Evolutionary conservation across 2,329 filamentous ascomycete genomes (phyloP).

Genomic region (Arthrobotrys conoides): DNA sequence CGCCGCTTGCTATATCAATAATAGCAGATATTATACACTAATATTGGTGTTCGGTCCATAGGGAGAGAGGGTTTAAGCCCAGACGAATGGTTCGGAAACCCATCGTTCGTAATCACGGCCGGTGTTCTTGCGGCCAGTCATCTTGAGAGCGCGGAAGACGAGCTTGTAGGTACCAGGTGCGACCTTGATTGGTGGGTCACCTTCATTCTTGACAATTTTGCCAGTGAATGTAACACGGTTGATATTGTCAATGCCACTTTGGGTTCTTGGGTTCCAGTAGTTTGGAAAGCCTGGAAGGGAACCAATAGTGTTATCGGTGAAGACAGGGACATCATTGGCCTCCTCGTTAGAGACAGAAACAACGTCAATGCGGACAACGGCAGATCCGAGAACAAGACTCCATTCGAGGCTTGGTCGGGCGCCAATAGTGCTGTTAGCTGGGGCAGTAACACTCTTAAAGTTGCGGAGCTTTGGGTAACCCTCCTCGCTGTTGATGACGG

Average conservation of each 20-base stretch:
- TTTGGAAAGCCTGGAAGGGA: slow-evolving; percentile 50
- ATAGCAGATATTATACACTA: slow-evolving; percentile 51
- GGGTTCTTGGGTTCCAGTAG: slow-evolving; percentile 57
- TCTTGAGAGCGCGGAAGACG: slow-evolving; percentile 57
- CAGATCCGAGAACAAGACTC: slow-evolving; percentile 50
- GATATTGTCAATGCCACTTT: slow-evolving; percentile 4
- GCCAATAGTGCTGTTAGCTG: slow-evolving; percentile 34
- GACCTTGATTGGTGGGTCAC: slow-evolving; percentile 46
- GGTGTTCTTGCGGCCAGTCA: slow-evolving; percentile 48
- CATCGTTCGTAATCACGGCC: slow-evolving; percentile 60
- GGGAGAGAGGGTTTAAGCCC: slow-evolving; percentile 19
- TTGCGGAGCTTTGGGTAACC: slow-evolving; percentile 49
- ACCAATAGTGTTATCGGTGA: slow-evolving; percentile 51
- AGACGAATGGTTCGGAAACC: slow-evolving; percentile 49
- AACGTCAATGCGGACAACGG: slow-evolving; percentile 48
- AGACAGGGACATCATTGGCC: slow-evolving; percentile 47
- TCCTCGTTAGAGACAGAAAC: slow-evolving; percentile 46
- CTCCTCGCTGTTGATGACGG: slow-evolving; percentile 56
- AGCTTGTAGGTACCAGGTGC: slow-evolving; percentile 57
- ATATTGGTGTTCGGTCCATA: slow-evolving; percentile 5
- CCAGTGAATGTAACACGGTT: slow-evolving; percentile 37
- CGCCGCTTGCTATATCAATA: not conserved
- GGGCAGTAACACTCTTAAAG: slow-evolving; percentile 35
- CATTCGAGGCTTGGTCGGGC: slow-evolving; percentile 43
- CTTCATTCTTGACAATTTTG: slow-evolving; percentile 55